phyloP scores from a whole-genome alignment of 257 asterid genomes.

The Solanum appendiculatum region DNA sequence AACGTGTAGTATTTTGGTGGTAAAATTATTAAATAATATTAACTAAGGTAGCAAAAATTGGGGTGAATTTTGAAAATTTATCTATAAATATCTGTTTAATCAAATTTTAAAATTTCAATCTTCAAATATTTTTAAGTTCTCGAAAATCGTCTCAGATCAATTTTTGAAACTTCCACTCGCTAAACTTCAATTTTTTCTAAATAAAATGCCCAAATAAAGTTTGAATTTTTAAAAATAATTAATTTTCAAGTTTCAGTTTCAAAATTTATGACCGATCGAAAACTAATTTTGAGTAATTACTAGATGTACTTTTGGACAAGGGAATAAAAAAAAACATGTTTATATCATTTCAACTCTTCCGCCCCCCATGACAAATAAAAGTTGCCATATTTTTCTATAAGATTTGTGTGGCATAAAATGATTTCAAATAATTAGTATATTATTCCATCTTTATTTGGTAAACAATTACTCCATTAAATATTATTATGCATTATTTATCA shows the following conservation, averaged over 20 bases:
- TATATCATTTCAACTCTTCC: not conserved
- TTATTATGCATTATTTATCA: not conserved
- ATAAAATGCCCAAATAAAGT: not conserved
- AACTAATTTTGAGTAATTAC: not conserved
- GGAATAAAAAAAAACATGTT: not conserved
- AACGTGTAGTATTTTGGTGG: not conserved
- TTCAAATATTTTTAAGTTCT: not conserved
- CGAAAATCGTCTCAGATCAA: not conserved
- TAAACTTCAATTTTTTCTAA: not conserved
- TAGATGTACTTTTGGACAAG: not conserved
- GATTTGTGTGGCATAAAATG: not conserved
- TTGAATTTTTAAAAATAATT: too few relatives aligned
- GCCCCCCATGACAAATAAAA: not conserved
- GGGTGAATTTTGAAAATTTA: not conserved
- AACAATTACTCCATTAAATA: not conserved
- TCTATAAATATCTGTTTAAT: not conserved
- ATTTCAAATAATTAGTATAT: not conserved
- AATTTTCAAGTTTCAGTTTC: too few relatives aligned
- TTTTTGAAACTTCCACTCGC: accelerated
- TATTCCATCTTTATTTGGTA: not conserved
- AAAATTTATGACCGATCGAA: not conserved
- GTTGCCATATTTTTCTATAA: not conserved
- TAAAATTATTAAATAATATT: not conserved
- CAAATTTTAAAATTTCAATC: not conserved
- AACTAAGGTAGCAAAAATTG: not conserved